Percentiles rank a stretch among this genome's conserved stretches.
phyloP scores from a whole-genome alignment of 345 rosid species.

The Hevea brasiliensis region DNA sequence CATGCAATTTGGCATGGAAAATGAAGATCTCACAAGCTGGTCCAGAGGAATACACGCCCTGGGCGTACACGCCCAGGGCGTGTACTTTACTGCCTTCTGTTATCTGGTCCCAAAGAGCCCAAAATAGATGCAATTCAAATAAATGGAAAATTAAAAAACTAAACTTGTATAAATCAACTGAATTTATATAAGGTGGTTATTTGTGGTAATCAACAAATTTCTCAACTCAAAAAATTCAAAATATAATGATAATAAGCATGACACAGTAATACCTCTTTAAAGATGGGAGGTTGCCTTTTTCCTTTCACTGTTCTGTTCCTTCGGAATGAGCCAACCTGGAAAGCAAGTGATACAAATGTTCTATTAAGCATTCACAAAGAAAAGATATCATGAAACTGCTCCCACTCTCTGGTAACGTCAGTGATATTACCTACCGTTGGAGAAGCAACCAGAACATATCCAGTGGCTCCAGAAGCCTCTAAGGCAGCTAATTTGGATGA shows the following conservation, averaged over 20 bases:
- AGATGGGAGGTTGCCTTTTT: conserved; percentile 65
- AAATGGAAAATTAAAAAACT: conserved; percentile 10
- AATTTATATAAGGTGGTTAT: background rate
- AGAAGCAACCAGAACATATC: conserved; percentile 69
- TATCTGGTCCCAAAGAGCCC: too few relatives aligned
- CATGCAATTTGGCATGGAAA: too few relatives aligned
- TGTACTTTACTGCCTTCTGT: too few relatives aligned
- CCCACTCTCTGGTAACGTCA: background rate
- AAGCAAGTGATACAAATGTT: background rate
- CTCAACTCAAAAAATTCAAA: background rate
- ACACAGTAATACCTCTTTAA: conserved; percentile 58
- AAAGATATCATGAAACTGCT: background rate
- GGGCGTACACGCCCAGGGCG: too few relatives aligned
- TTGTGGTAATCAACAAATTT: background rate
- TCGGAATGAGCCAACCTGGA: conserved; percentile 78
- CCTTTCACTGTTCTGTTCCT: conserved; percentile 77
- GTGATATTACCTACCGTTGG: conserved; percentile 53
- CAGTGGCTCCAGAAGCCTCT: conserved; percentile 75
- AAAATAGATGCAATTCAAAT: background rate
- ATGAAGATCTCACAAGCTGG: too few relatives aligned
- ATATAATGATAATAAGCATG: background rate
- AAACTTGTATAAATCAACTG: background rate
- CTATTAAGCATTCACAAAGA: conserved; percentile 2
- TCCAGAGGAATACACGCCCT: too few relatives aligned
- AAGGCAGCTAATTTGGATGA: conserved; percentile 71